phyloP scores from a whole-genome alignment of 2,329 filamentous ascomycete species.

The Claviceps sorghi region DNA sequence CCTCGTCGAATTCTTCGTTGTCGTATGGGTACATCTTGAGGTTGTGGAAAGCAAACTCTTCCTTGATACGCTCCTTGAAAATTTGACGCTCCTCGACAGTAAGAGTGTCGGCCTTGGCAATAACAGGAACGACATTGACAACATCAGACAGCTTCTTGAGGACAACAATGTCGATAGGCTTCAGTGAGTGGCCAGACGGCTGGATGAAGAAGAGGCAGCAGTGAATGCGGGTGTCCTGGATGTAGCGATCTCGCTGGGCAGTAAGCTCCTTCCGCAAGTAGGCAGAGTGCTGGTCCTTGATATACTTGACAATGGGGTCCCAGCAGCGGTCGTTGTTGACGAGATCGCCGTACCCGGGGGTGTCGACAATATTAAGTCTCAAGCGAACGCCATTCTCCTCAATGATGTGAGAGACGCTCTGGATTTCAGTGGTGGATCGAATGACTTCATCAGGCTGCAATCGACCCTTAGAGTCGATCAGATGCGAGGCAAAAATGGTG shows the following conservation, averaged over 20 bases:
- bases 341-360: slow-evolving; percentile 92
- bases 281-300: slow-evolving; percentile 99
- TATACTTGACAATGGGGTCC: slow-evolving; percentile 99
- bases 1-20: slow-evolving; percentile 95
- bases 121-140: slow-evolving; percentile 96
- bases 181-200: slow-evolving; percentile 92
- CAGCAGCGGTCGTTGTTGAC: slow-evolving; percentile 99
- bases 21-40: slow-evolving; percentile 99
- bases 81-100: slow-evolving; percentile 88
- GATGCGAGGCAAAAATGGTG: slow-evolving; percentile 98
- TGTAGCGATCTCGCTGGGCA: slow-evolving; percentile 96
- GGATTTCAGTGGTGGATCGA: slow-evolving; percentile 93
- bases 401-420: slow-evolving; percentile 94
- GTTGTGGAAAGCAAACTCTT: slow-evolving; percentile 99
- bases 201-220: slow-evolving; percentile 99
- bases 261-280: slow-evolving; percentile 99
- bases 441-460: slow-evolving; percentile 84
- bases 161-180: slow-evolving; percentile 98
- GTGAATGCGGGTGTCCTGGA: slow-evolving; percentile 97
- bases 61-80: slow-evolving; percentile 99
- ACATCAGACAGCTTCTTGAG: slow-evolving; percentile 99
- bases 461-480: slow-evolving; percentile 97
- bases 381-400: slow-evolving; percentile 98
- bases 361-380: slow-evolving; percentile 96
- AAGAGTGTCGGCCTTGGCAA: slow-evolving; percentile 93